These are phyloP conservation scores for Pythium graminicola DNA, from an alignment of 352 stramenopile species.

Conservation along the genomic window DNA sequence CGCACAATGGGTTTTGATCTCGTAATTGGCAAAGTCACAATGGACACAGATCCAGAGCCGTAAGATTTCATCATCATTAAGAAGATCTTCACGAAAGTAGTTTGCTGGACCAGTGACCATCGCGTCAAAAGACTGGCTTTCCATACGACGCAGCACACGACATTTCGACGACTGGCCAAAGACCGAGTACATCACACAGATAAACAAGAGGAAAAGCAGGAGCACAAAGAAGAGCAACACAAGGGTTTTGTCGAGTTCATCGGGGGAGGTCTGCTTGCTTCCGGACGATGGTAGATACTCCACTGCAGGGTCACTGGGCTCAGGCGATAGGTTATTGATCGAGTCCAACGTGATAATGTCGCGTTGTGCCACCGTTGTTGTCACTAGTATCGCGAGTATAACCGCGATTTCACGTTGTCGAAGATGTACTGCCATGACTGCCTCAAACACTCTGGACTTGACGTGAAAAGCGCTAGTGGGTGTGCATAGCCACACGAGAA, in stretches of 20 bases:
- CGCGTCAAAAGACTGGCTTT: constrained; percentile 24
- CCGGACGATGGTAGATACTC: not conserved
- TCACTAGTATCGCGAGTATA: not conserved
- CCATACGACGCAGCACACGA: constrained; percentile 5
- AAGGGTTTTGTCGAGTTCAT: constrained; percentile 26
- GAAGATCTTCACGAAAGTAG: constrained; percentile 43
- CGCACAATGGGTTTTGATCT: constrained; percentile 42
- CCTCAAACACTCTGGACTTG: not conserved
- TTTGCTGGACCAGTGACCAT: constrained; percentile 21
- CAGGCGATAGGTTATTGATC: not conserved
- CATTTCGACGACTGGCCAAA: constrained; percentile 26
- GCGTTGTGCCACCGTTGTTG: not conserved
- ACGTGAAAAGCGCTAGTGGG: not conserved
- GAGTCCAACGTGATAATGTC: constrained; percentile 11
- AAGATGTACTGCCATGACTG: not conserved
- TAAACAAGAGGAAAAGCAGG: constrained; percentile 25
- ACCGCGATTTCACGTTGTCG: not conserved
- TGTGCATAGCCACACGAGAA: not conserved
- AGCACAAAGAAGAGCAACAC: constrained; percentile 33
- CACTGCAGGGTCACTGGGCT: not conserved
- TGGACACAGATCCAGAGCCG: constrained; percentile 46
- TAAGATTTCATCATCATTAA: constrained; percentile 44
- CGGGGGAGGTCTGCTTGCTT: not conserved
- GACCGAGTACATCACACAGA: constrained; percentile 32
- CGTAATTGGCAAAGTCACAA: constrained; percentile 59